phyloP scores from a whole-genome alignment of 352 stramenopile genomes.

The Phytophthora idaei region DNA sequence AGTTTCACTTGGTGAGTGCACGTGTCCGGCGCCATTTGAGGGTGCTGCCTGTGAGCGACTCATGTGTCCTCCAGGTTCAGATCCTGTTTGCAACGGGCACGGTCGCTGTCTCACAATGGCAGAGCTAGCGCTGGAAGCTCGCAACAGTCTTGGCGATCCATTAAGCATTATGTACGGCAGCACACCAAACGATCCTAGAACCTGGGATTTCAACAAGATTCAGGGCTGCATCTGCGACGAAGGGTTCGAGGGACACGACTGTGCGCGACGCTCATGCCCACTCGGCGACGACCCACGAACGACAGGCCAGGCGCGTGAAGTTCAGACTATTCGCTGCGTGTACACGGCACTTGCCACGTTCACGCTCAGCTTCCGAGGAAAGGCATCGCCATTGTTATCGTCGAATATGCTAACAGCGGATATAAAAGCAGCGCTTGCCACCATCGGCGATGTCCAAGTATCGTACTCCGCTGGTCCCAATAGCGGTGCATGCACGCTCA shows the following conservation, averaged over 20 bases:
- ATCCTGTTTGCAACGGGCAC: constrained; percentile 61
- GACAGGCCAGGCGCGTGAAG: constrained; percentile 56
- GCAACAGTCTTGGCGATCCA: constrained; percentile 53
- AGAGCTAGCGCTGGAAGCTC: constrained; percentile 56
- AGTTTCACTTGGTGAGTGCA: constrained; percentile 59
- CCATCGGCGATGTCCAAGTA: constrained; percentile 51
- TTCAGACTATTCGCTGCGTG: constrained; percentile 65
- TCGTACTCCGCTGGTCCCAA: constrained; percentile 54
- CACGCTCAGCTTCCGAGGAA: constrained; percentile 68
- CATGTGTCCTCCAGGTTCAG: constrained; percentile 58
- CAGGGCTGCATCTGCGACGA: constrained; percentile 88
- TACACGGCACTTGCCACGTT: constrained; percentile 55
- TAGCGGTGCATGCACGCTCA: constrained; percentile 52
- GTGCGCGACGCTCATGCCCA: constrained; percentile 62
- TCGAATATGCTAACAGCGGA: constrained; percentile 42
- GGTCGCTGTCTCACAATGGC: constrained; percentile 76
- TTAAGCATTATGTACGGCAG: constrained; percentile 62
- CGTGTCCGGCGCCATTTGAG: constrained; percentile 66
- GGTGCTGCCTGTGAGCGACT: constrained; percentile 76
- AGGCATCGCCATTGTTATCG: constrained; percentile 39
- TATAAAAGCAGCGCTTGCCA: constrained; percentile 50
- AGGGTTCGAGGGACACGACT: constrained; percentile 88
- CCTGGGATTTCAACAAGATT: constrained; percentile 90
- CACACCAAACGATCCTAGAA: constrained; percentile 68
- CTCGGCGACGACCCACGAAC: constrained; percentile 76